Percentiles rank a stretch among this genome's conserved stretches.
These are phyloP conservation scores for Termitomyces sp. DNA, from an alignment of 1,284 basidiomycete species.

Conservation along the genomic window DNA sequence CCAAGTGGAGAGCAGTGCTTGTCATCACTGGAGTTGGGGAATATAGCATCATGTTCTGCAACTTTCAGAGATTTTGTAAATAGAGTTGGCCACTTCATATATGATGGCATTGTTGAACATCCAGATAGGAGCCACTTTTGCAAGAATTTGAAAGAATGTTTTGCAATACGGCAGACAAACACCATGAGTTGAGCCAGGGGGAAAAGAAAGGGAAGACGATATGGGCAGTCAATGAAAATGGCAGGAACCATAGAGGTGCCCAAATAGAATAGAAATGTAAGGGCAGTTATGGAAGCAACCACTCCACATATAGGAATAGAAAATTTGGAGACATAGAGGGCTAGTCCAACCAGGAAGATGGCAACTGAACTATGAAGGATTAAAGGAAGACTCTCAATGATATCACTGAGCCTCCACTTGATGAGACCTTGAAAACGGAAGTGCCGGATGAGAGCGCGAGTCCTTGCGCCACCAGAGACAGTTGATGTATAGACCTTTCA, in stretches of 20 bases:
- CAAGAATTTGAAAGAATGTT: too few relatives aligned
- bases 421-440: background rate
- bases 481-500: background rate
- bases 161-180: background rate
- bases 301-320: background rate
- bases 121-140: background rate
- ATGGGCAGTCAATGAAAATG: background rate
- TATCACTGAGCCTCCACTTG: background rate
- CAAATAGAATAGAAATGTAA: background rate
- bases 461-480: background rate
- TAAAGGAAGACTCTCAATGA: background rate
- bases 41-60: background rate
- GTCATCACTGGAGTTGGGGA: too few relatives aligned
- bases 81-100: background rate
- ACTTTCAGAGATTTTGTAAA: background rate
- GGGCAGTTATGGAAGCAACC: background rate
- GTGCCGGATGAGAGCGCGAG: background rate
- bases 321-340: background rate
- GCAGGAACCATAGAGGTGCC: background rate
- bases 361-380: background rate
- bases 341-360: background rate
- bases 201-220: background rate
- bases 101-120: background rate
- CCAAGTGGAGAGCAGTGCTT: too few relatives aligned
- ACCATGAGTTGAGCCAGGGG: background rate